These are phyloP conservation scores for Stachybotrys elegans DNA, from an alignment of 2,329 filamentous ascomycete genomes.

Conservation along the genomic window DNA sequence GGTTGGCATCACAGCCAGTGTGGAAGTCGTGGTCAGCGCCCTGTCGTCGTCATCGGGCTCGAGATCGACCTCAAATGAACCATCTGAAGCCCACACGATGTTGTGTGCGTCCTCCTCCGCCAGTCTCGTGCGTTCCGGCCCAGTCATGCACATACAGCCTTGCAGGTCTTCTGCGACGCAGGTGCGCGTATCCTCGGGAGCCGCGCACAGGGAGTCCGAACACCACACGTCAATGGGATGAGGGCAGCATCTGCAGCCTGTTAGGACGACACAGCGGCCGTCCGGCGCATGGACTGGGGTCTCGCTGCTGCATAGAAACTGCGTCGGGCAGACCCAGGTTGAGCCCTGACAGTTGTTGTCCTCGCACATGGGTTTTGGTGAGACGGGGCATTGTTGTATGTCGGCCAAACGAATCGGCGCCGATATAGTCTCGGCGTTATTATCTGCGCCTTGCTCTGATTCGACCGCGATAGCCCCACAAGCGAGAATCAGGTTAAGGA, in stretches of 20 bases:
- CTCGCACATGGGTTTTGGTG: neutral
- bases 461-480: too few relatives aligned
- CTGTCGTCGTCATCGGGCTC: too few relatives aligned
- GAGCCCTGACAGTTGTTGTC: neutral
- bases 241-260: neutral
- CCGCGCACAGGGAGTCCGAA: neutral
- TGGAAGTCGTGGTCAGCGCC: too few relatives aligned
- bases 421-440: neutral
- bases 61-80: too few relatives aligned
- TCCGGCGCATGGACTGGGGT: neutral
- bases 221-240: neutral
- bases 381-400: neutral
- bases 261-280: neutral
- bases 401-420: neutral
- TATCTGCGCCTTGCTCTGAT: too few relatives aligned
- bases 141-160: neutral
- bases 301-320: neutral
- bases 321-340: neutral
- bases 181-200: neutral
- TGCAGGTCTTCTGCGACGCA: neutral
- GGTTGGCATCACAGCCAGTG: too few relatives aligned
- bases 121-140: neutral
- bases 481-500: too few relatives aligned
- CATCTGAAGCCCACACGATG: too few relatives aligned
- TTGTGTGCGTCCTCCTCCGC: too few relatives aligned